Base-by-base conservation (phyloP, 225 moss, liverwort and hornwort genomes). In the Neckera pumila region DNA sequence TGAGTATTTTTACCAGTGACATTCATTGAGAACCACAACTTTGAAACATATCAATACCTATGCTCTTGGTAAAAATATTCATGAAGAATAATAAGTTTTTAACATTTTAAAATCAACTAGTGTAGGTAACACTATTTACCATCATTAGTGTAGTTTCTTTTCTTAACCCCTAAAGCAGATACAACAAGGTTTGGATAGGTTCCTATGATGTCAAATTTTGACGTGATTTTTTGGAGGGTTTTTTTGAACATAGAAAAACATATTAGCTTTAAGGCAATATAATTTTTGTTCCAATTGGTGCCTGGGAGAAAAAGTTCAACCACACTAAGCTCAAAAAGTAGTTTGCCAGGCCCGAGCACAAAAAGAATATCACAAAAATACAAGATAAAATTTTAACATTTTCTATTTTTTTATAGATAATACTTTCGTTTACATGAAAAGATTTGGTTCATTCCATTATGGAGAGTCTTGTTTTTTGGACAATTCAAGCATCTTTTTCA, bases 341-440 rank as follows among this genome's bases (percentile, higher is more conserved):
- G 2, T 67, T n/a, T 7, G 7, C 1, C 0, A 3, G 1, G n/a
- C n/a, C n/a, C n/a, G 0, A 67, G 0, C 3, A 20, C 66, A 36
- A 36, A 21, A 45, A 11, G 4, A 20, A 65, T 17, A 3, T 17
- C 21, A 11, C 20, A 67, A 12, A 38, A 67, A 12, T 7, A 22
- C 67, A 67, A 67, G 22, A 34, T 38, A 31, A 57, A 63, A 31
- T 62, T 62, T 14, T 14, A 7, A 25, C 11, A 16, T 16, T 31
- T 63, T 17, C 9, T 64, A 2, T 31, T n/a, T 67, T 67, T 2
- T 12, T 4, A 67, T n/a, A 21, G 12, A 67, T 36, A 67, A n/a
- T 21, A 67, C 0, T 67, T 66, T 67, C 21, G 12, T n/a, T 4
- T n/a, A 21, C 2, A 12, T n/a, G 4, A 20, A 38, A 67, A 67